These are phyloP conservation scores for Boletus speciosus DNA, from an alignment of 768 basidiomycete species.

Conservation along the genomic window DNA sequence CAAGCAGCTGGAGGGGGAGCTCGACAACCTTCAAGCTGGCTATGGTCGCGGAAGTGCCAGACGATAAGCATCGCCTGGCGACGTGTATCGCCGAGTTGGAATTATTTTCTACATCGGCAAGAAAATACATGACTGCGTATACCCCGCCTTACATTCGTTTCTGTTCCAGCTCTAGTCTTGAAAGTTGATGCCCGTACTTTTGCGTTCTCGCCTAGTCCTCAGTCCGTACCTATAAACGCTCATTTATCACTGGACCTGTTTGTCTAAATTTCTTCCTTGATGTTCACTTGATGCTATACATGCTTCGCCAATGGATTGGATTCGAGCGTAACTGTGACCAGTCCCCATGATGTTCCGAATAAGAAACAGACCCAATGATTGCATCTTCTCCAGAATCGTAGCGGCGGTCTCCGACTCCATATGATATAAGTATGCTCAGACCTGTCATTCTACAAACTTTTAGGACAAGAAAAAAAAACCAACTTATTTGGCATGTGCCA, in stretches of 20 bases:
- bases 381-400: no score
- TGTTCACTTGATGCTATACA: slow-evolving; percentile 15
- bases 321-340: not conserved
- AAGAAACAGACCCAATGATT: no score
- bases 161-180: slow-evolving; percentile 7
- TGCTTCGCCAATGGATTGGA: slow-evolving; percentile 12
- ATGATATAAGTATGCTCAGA: no score
- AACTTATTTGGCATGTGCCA: no score
- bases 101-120: slow-evolving; percentile 2
- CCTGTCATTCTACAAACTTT: no score
- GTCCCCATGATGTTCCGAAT: no score
- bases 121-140: slow-evolving; percentile 17
- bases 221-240: slow-evolving; percentile 15
- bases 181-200: slow-evolving; percentile 3
- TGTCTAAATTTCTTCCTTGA: slow-evolving; percentile 8
- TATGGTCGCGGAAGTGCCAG: slow-evolving; percentile 63
- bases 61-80: slow-evolving; percentile 15
- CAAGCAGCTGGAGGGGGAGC: slow-evolving; percentile 86
- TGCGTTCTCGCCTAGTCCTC: slow-evolving; percentile 1
- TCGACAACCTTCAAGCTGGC: slow-evolving; percentile 85
- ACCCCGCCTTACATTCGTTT: slow-evolving; percentile 26
- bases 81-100: slow-evolving; percentile 4
- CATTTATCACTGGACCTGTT: slow-evolving; percentile 18
- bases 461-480: no score
- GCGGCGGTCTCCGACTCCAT: no score